Conservation (phyloP, 2,329 filamentous ascomycete species). For the Blumeria graminis region DNA sequence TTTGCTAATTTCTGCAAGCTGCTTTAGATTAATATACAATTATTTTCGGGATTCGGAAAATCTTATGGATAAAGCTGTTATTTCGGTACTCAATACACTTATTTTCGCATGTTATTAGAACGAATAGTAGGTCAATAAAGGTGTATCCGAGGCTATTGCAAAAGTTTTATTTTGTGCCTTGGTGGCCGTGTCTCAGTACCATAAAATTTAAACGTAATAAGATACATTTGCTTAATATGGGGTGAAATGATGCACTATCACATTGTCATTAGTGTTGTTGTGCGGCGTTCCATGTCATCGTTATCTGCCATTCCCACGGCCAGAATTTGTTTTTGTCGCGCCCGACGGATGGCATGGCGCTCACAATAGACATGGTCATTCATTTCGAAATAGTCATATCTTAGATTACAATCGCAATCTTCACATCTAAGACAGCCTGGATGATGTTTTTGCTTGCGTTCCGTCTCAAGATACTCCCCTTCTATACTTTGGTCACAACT, state of each 20-base stretch:
- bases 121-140: too few relatives aligned
- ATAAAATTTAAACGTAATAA: too few relatives aligned
- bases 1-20: too few relatives aligned
- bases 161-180: too few relatives aligned
- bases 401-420: slow-evolving; percentile 49
- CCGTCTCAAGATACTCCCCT: slow-evolving; percentile 77
- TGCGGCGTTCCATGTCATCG: slow-evolving; percentile 21
- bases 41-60: too few relatives aligned
- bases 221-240: too few relatives aligned
- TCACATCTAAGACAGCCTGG: slow-evolving; percentile 65
- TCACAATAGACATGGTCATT: slow-evolving; percentile 64
- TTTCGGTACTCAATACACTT: too few relatives aligned
- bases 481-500: slow-evolving; percentile 71
- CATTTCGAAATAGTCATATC: slow-evolving; percentile 80
- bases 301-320: slow-evolving; percentile 6
- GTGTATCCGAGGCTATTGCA: too few relatives aligned
- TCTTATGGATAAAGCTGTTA: too few relatives aligned
- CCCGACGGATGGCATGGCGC: slow-evolving; percentile 38
- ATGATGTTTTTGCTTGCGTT: slow-evolving; percentile 57
- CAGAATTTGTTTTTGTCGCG: slow-evolving; percentile 9
- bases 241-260: neutral
- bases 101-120: too few relatives aligned
- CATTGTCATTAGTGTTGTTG: slow-evolving; percentile 27
- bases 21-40: too few relatives aligned
- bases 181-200: too few relatives aligned